Conservation (phyloP, 257 asterid genomes). For the Solanum pimpinellifolium region DNA sequence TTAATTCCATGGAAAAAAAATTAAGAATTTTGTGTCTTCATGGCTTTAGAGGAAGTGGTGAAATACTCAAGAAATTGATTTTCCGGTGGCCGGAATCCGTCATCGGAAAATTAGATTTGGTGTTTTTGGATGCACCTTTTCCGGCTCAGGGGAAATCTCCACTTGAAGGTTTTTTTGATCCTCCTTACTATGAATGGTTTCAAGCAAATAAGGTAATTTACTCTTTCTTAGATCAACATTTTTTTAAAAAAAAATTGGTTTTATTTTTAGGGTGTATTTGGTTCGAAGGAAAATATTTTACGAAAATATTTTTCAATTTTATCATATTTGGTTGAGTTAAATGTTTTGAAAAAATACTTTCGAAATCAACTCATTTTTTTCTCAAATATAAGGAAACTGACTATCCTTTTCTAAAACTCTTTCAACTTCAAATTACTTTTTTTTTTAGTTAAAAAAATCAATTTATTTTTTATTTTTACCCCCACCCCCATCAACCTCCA, state of each 20-base stretch:
- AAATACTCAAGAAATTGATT: slow-evolving; percentile 12
- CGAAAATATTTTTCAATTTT: too few relatives aligned
- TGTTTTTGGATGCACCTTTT: slow-evolving; percentile 21
- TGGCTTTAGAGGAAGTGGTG: slow-evolving; percentile 26
- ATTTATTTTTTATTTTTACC: too few relatives aligned
- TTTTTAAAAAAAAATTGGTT: too few relatives aligned
- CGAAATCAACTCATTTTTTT: too few relatives aligned
- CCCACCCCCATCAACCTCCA: too few relatives aligned
- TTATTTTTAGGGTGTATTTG: too few relatives aligned
- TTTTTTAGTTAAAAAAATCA: too few relatives aligned
- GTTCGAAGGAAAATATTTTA: too few relatives aligned
- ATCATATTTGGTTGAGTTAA: too few relatives aligned
- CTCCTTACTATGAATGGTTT: slow-evolving; percentile 29
- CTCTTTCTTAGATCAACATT: neutral
- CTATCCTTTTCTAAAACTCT: too few relatives aligned
- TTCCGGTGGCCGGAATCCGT: slow-evolving; percentile 22
- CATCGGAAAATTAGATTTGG: slow-evolving; percentile 11
- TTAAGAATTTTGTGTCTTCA: slow-evolving; percentile 26
- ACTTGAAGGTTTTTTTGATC: slow-evolving; percentile 23
- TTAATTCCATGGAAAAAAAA: neutral
- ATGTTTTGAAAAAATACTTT: too few relatives aligned
- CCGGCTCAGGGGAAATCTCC: slow-evolving; percentile 12
- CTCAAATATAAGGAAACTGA: neutral
- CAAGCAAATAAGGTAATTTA: slow-evolving; percentile 12
- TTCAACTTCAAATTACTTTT: too few relatives aligned